Conservation (phyloP, 495 filamentous ascomycete species). For the Neurospora hispaniola region DNA sequence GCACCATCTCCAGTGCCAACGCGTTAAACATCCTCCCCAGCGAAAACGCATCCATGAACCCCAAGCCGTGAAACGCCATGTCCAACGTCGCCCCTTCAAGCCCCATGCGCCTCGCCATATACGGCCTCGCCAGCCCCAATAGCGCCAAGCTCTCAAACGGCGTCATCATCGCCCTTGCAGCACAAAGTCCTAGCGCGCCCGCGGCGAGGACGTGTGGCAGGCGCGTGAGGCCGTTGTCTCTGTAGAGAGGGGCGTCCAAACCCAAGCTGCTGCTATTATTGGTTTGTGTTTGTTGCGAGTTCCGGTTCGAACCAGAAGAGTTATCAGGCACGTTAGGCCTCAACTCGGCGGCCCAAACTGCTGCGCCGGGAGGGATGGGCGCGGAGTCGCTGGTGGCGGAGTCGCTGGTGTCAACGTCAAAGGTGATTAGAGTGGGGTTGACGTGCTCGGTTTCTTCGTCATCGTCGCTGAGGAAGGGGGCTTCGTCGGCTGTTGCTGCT, state of each 20-base stretch:
- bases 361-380: constrained; percentile 22
- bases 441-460: constrained; percentile 40
- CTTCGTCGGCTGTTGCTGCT: constrained; percentile 5
- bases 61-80: constrained; percentile 15
- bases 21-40: constrained; percentile 22
- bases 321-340: constrained; percentile 30
- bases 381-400: constrained; percentile 7
- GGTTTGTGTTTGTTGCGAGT: background rate
- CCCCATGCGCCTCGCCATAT: constrained; percentile 3
- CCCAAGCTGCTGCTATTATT: background rate
- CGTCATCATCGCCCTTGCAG: constrained; percentile 21
- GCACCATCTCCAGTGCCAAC: constrained; percentile 22
- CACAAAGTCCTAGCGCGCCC: constrained; percentile 24
- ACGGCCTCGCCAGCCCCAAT: constrained; percentile 21
- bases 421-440: constrained; percentile 43
- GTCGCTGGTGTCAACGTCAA: constrained; percentile 44
- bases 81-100: constrained; percentile 13
- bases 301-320: background rate
- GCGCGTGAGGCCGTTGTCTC: constrained; percentile 26
- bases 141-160: constrained; percentile 22
- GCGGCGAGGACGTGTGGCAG: constrained; percentile 26
- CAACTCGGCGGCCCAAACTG: constrained; percentile 45
- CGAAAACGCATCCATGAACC: constrained; percentile 11
- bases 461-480: constrained; percentile 18
- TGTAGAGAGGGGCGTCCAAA: constrained; percentile 19